Percentiles rank a stretch among this genome's conserved stretches.
Evolutionary conservation across 352 stramenopile species (phyloP).

Genomic region (Plasmopara halstedii): DNA sequence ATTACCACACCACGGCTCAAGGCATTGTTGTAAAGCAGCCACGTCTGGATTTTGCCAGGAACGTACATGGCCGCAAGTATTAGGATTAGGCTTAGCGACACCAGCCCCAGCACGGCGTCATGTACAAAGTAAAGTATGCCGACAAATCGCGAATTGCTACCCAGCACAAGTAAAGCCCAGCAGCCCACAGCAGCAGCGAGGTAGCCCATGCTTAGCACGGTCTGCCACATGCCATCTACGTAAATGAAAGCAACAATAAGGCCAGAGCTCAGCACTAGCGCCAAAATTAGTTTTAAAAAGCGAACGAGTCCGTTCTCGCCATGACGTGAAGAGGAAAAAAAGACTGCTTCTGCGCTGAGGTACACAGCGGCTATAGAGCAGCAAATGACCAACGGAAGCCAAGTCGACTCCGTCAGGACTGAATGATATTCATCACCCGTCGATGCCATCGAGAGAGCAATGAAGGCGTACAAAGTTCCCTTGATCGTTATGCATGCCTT

Average conservation of each 20-base stretch:
- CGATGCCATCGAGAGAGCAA: slow-evolving; percentile 82
- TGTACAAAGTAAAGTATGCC: slow-evolving; percentile 92
- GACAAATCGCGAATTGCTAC: slow-evolving; percentile 87
- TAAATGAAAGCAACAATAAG: slow-evolving; percentile 65
- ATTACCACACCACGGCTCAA: slow-evolving; percentile 94
- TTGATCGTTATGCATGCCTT: slow-evolving; percentile 91
- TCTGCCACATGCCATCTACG: slow-evolving; percentile 85
- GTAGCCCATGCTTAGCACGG: slow-evolving; percentile 90
- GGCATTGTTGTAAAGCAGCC: slow-evolving; percentile 97
- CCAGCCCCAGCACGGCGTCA: slow-evolving; percentile 88
- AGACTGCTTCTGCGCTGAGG: slow-evolving; percentile 52
- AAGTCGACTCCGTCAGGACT: slow-evolving; percentile 40
- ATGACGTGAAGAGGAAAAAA: slow-evolving; percentile 46
- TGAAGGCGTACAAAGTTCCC: slow-evolving; percentile 76
- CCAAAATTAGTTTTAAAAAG: slow-evolving; percentile 62
- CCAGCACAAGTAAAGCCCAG: slow-evolving; percentile 78
- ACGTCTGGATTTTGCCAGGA: slow-evolving; percentile 92
- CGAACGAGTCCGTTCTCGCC: slow-evolving; percentile 58
- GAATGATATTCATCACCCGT: slow-evolving; percentile 66
- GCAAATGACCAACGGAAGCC: slow-evolving; percentile 52
- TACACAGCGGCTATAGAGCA: slow-evolving; percentile 47
- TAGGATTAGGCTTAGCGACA: slow-evolving; percentile 90
- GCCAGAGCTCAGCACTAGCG: slow-evolving; percentile 66
- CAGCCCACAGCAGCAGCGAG: slow-evolving; percentile 79
- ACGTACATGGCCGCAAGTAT: slow-evolving; percentile 86